These are phyloP conservation scores for Prunus persica DNA, from an alignment of 306 rosid species.

Conservation along the genomic window Prunus_persica_NCBIv2 NC_034016.1:6518501-6519000, in stretches of 20 bases:
- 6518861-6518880: constrained; percentile 65
- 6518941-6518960: constrained; percentile 20
- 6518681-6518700: constrained; percentile 48
- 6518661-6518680: neutral
- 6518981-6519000: constrained; percentile 97
- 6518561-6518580: no score
- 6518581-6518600: no score
- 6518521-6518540: no score
- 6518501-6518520: no score
- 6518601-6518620: no score
- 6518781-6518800: neutral
- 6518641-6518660: neutral
- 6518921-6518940: constrained; percentile 5
- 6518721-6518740: constrained; percentile 45
- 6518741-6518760: neutral
- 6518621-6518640: neutral
- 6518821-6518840: neutral
- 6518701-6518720: constrained; percentile 79
- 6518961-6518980: constrained; percentile 90
- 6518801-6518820: neutral
- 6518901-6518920: constrained; percentile 11
- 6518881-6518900: constrained; percentile 39
- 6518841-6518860: constrained; percentile 54
- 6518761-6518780: neutral
- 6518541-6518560: no score